phyloP scores from a whole-genome alignment of 73 alveolate species.

The Paramecium caudatum region DNA sequence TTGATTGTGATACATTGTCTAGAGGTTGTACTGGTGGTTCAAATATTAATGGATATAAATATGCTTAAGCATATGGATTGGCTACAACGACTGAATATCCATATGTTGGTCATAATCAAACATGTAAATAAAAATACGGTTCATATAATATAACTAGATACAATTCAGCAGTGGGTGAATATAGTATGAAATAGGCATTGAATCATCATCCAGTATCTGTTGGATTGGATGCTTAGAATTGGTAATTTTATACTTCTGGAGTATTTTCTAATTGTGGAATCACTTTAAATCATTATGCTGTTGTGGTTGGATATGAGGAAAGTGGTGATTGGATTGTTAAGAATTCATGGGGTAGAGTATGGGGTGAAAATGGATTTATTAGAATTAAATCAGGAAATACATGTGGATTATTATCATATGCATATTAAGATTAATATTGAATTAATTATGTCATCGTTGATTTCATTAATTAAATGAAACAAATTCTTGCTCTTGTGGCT shows the following conservation, averaged over 20 bases:
- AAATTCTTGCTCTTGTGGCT: no score
- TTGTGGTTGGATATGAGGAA: conserved; percentile 86
- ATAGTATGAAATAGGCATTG: conserved; percentile 58
- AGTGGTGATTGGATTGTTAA: conserved; percentile 72
- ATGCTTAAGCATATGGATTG: conserved; percentile 56
- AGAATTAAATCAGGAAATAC: conserved; percentile 65
- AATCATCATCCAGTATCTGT: conserved; percentile 72
- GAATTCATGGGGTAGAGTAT: conserved; percentile 63
- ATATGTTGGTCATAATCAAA: conserved; percentile 65
- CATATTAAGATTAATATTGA: conserved; percentile 46
- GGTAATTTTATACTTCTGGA: conserved; percentile 84
- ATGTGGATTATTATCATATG: conserved; percentile 54
- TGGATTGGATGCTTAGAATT: conserved; percentile 77
- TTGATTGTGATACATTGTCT: conserved; percentile 87
- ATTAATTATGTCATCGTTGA: no score
- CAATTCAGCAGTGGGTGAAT: conserved; percentile 22
- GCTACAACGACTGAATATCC: conserved; percentile 67
- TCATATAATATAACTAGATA: conserved; percentile 16
- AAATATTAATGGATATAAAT: conserved; percentile 64
- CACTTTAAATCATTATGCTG: conserved; percentile 85
- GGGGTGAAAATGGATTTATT: conserved; percentile 75
- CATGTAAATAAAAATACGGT: conserved; percentile 33
- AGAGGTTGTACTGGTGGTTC: conserved; percentile 80
- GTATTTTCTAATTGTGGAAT: conserved; percentile 64
- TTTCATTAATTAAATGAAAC: no score